Conservation (phyloP, 106 monocot genomes). For the Amphibolis antarctica region DNA sequence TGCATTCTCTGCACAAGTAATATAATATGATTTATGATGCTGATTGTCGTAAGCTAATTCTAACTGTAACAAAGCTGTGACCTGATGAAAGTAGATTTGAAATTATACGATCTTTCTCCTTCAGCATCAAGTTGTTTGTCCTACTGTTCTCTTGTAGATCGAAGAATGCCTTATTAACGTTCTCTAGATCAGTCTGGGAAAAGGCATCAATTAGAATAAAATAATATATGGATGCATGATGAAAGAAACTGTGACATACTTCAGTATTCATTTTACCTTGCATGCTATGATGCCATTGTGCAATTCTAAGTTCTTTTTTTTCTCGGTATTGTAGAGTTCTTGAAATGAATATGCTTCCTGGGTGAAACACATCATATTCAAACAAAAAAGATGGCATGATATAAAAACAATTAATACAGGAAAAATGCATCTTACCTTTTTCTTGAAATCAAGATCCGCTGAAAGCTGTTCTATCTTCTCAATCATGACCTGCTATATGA, state of each 20-base stretch:
- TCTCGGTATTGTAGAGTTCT: slow-evolving; percentile 41
- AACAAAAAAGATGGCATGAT: neutral
- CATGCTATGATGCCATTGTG: slow-evolving; percentile 35
- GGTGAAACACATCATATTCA: slow-evolving; percentile 1
- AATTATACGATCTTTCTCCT: slow-evolving; percentile 66
- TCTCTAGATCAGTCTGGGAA: slow-evolving; percentile 40
- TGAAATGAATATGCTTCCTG: slow-evolving; percentile 48
- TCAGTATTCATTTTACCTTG: slow-evolving; percentile 29
- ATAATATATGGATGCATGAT: neutral
- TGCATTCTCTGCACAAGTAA: slow-evolving; percentile 24
- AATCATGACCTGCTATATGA: slow-evolving; percentile 32
- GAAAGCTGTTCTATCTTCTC: slow-evolving; percentile 43
- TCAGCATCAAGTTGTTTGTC: slow-evolving; percentile 20
- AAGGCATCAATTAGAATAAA: neutral
- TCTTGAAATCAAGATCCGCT: slow-evolving; percentile 20
- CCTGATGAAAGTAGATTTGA: slow-evolving; percentile 42
- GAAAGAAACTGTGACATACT: neutral
- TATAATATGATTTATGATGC: slow-evolving; percentile 4
- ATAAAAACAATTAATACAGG: neutral
- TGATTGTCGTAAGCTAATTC: neutral
- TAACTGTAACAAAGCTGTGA: slow-evolving; percentile 6
- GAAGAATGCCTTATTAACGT: slow-evolving; percentile 17
- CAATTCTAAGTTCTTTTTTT: slow-evolving; percentile 34
- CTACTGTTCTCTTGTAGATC: slow-evolving; percentile 38
- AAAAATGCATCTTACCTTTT: slow-evolving; percentile 23